phyloP scores from a whole-genome alignment of 2,329 filamentous ascomycete species.

The Beauveria caledonica region DNA sequence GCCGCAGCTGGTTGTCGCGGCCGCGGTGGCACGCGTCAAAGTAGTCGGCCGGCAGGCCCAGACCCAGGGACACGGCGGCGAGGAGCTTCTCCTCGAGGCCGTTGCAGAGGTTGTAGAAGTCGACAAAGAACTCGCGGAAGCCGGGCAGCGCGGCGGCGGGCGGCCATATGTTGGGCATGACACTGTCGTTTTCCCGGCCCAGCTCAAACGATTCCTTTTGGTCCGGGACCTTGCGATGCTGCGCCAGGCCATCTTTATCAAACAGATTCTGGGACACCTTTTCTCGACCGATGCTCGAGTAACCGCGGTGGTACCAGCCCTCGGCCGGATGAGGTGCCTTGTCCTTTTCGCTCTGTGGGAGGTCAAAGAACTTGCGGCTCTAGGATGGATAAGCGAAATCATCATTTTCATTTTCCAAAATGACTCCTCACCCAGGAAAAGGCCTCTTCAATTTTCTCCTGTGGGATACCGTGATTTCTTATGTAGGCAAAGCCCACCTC shows the following conservation, averaged over 20 bases:
- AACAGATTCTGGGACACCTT: slow-evolving; percentile 26
- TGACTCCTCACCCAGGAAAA: slow-evolving; percentile 24
- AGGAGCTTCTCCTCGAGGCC: slow-evolving; percentile 64
- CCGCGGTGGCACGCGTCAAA: slow-evolving; percentile 57
- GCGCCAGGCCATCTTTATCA: slow-evolving; percentile 11
- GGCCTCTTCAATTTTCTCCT: slow-evolving; percentile 27
- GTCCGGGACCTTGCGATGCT: slow-evolving; percentile 19
- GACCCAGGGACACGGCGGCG: slow-evolving; percentile 65
- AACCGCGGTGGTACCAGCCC: slow-evolving; percentile 29
- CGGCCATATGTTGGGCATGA: slow-evolving; percentile 23
- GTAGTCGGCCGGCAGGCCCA: slow-evolving; percentile 58
- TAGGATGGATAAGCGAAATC: background rate
- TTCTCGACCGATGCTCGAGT: slow-evolving; percentile 27
- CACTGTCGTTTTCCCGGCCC: slow-evolving; percentile 24
- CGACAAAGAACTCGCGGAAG: slow-evolving; percentile 26
- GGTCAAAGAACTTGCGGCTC: slow-evolving; percentile 23
- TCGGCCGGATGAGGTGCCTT: slow-evolving; percentile 24
- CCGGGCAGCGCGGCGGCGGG: slow-evolving; percentile 18
- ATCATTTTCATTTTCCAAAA: background rate
- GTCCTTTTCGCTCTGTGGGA: slow-evolving; percentile 24
- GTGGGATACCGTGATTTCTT: slow-evolving; percentile 26
- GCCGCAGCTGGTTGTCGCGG: slow-evolving; percentile 49
- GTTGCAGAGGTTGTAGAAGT: slow-evolving; percentile 65
- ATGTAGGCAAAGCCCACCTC: slow-evolving; percentile 27
- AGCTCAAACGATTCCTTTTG: slow-evolving; percentile 33